These are phyloP conservation scores for Trichoderma atrobrunneum DNA, from an alignment of 2,329 filamentous ascomycete species.

Conservation along the genomic window DNA sequence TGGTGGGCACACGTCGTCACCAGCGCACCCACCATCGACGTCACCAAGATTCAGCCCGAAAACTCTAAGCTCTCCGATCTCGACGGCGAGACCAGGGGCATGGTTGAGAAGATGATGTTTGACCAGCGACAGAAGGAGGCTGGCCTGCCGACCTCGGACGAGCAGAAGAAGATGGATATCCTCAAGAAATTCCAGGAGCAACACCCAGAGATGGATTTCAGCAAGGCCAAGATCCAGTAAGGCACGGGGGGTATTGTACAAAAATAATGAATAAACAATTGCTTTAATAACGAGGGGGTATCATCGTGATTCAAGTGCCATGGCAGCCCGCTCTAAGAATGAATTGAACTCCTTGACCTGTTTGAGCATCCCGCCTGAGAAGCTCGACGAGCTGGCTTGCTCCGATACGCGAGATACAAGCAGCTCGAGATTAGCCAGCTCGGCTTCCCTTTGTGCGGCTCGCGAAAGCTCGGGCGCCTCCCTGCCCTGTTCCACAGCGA, in stretches of 20 bases:
- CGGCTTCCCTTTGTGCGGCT: slow-evolving; percentile 47
- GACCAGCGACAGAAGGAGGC: slow-evolving; percentile 96
- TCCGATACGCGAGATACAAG: slow-evolving; percentile 53
- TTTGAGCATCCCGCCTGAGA: slow-evolving; percentile 51
- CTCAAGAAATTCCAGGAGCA: slow-evolving; percentile 88
- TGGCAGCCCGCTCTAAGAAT: slow-evolving; percentile 60
- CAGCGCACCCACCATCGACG: slow-evolving; percentile 85
- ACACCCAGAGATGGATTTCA: slow-evolving; percentile 70
- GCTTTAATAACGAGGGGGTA: slow-evolving; percentile 11
- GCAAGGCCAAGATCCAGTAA: slow-evolving; percentile 64
- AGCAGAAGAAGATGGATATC: slow-evolving; percentile 92
- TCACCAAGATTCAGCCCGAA: slow-evolving; percentile 91
- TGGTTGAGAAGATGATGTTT: slow-evolving; percentile 99
- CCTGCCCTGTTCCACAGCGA: slow-evolving; percentile 52
- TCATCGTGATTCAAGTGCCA: slow-evolving; percentile 51
- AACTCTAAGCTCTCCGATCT: slow-evolving; percentile 88
- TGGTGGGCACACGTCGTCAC: slow-evolving; percentile 97
- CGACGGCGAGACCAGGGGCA: slow-evolving; percentile 88
- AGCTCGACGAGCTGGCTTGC: slow-evolving; percentile 49
- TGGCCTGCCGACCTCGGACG: slow-evolving; percentile 84
- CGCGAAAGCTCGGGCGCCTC: slow-evolving; percentile 47
- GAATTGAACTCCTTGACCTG: slow-evolving; percentile 61
- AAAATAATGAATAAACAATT: slow-evolving; percentile 11
- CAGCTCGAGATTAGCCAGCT: slow-evolving; percentile 57
- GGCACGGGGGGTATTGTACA: neutral